Conservation (phyloP, 305 asterid genomes). For the Fraxinus angustifolia region DNA sequence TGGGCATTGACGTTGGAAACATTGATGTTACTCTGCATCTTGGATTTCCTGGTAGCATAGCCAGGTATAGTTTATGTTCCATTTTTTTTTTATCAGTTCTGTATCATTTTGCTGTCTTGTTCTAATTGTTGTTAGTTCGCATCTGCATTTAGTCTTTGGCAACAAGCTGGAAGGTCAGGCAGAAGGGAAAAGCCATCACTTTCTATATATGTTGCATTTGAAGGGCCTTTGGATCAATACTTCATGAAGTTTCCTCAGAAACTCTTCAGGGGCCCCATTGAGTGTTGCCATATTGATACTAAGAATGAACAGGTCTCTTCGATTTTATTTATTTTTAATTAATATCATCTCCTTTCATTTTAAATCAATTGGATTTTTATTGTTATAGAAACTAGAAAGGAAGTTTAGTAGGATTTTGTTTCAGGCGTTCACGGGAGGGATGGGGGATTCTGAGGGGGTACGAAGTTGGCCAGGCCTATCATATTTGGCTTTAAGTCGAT, state of each 20-base stretch:
- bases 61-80: constrained; percentile 50
- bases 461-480: not conserved
- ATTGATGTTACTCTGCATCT: constrained; percentile 92
- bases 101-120: constrained; percentile 11
- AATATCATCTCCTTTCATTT: constrained; percentile 1
- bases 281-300: constrained; percentile 89
- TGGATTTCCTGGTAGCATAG: constrained; percentile 96
- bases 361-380: constrained; percentile 13
- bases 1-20: constrained; percentile 97
- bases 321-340: not conserved
- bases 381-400: constrained; percentile 10
- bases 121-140: constrained; percentile 16
- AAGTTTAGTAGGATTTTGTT: not conserved
- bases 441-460: not conserved
- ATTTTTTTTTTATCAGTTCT: constrained; percentile 22
- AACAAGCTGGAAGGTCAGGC: constrained; percentile 98
- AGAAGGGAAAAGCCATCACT: constrained; percentile 84
- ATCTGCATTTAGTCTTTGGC: constrained; percentile 66
- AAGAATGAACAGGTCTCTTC: constrained; percentile 69
- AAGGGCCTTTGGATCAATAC: constrained; percentile 91
- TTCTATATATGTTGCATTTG: constrained; percentile 94
- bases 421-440: not conserved
- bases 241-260: constrained; percentile 86
- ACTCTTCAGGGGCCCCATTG: constrained; percentile 80
- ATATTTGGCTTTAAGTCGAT: not conserved